These are phyloP conservation scores for Neofusicoccum ribis DNA, from an alignment of 2,329 filamentous ascomycete genomes.

Conservation along the genomic window DNA sequence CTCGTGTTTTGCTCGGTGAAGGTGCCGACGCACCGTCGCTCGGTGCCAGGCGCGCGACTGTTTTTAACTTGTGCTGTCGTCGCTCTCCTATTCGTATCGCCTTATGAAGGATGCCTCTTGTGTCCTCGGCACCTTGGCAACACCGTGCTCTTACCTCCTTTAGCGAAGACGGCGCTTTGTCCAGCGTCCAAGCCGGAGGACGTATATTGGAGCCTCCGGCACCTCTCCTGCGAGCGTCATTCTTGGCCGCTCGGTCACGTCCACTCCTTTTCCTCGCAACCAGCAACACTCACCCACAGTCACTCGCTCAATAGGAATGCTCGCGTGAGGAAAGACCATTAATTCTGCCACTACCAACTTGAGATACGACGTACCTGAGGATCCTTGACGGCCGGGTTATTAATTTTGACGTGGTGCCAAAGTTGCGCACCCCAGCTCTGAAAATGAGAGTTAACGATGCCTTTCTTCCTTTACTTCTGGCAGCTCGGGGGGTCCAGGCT, in stretches of 20 bases:
- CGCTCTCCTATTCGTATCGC: background rate
- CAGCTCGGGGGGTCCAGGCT: background rate
- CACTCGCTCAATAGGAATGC: background rate
- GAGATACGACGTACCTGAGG: too few species aligned
- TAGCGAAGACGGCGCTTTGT: constrained; percentile 9
- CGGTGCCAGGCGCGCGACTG: background rate
- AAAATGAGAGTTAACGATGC: background rate
- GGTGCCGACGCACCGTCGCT: background rate
- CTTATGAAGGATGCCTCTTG: background rate
- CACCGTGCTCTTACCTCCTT: constrained; percentile 16
- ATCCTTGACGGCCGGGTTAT: too few species aligned
- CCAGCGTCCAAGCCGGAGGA: background rate
- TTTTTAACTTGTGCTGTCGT: background rate
- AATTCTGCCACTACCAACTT: background rate
- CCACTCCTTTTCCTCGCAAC: background rate
- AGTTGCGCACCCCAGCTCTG: background rate
- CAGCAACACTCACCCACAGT: background rate
- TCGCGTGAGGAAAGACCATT: background rate
- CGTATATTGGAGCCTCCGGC: constrained; percentile 3
- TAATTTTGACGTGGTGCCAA: too few species aligned
- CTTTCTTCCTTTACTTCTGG: background rate
- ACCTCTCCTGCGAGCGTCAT: background rate
- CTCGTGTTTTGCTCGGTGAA: background rate
- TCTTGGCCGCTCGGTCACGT: background rate
- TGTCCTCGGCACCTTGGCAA: constrained; percentile 12